Base-by-base conservation (phyloP, 805 yeast species). In the Aciculoconidium aculeatum region DNA sequence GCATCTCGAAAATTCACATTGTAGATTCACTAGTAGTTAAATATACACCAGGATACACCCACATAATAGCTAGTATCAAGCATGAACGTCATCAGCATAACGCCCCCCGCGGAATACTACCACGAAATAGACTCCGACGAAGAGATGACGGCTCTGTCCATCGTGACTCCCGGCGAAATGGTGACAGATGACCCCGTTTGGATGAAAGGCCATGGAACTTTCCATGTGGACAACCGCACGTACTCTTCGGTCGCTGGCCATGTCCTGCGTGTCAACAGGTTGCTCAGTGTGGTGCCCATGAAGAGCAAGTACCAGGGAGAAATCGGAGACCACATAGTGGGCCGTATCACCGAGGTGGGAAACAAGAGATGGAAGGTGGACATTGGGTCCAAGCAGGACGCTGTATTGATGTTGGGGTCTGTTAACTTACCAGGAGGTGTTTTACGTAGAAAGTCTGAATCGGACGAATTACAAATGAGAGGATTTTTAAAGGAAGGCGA, bases 191-290 rank as follows among this genome's bases (percentile, higher is more conserved):
- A 92, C 48, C 84, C 95, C 5, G 71, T 80, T 2, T 92, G 97
- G 96, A 92, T 92, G 98, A 75, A 94, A 49, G 98, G 98, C 17
- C 98, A 90, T 50, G 98, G 98, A 5, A 92, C 97, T 0, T 92
- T 86, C 53, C 75, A 79, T 41, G 59, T 81, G 21, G 77, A 75
- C 18, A 80, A 80, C 41, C 65, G 70, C 43, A 86, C 96, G 0
- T 86, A 74, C 53, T 80, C 95, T 3, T 80, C 96, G 0, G 95
- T 90, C 5, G 96, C 96, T 0, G 99, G 99, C 4, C 77, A 78
- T 7, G 79, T 92, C 4, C 72, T 83, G 1, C 70, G 90, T 39
- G 96, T 88, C 30, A 92, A 92, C 55, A 76, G 88, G 45, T 66
- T 92, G 35, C 66, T 92, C 34, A 79, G 88, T 47, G 97, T 92